Conservation (phyloP, 805 yeast species). For the Schwanniomyces pseudopolymorphus region DNA sequence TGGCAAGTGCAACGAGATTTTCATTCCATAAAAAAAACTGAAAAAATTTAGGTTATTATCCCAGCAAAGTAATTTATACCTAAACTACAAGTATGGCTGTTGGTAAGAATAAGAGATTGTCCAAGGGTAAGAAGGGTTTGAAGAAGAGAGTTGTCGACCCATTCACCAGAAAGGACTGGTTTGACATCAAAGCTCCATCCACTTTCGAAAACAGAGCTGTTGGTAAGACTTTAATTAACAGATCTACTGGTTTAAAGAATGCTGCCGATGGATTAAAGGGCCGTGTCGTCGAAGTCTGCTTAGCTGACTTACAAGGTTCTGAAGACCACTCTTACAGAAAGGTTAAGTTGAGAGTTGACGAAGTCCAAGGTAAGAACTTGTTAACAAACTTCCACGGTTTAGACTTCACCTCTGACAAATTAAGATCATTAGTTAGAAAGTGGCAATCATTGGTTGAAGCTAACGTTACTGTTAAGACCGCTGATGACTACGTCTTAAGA, state of each 20-base stretch:
- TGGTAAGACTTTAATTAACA: constrained; percentile 98
- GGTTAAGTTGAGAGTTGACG: constrained; percentile 96
- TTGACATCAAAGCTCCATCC: constrained; percentile 97
- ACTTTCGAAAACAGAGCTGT: constrained; percentile 98
- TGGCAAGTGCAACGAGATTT: constrained; percentile 1
- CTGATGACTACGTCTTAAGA: constrained; percentile 96
- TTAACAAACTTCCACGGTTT: constrained; percentile 99
- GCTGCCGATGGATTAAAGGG: constrained; percentile 98
- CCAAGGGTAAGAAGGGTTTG: constrained; percentile 92
- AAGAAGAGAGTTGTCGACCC: constrained; percentile 99
- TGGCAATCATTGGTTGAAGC: constrained; percentile 99
- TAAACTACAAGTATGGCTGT: constrained; percentile 49
- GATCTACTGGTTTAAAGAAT: constrained; percentile 95
- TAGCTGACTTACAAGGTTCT: constrained; percentile 97
- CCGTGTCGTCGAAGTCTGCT: constrained; percentile 91
- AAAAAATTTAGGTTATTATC: constrained; percentile 2
- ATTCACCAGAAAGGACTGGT: constrained; percentile 99
- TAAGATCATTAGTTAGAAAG: constrained; percentile 96
- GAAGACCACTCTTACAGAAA: constrained; percentile 99
- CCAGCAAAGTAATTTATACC: constrained; percentile 5
- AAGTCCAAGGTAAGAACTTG: constrained; percentile 98
- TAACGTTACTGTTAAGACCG: constrained; percentile 95
- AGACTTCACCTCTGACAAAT: constrained; percentile 97
- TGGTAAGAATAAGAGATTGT: constrained; percentile 65
- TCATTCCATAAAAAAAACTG: constrained; percentile 1